Conservation (phyloP, 768 basidiomycete genomes). For the Chalciporus chontae region DNA sequence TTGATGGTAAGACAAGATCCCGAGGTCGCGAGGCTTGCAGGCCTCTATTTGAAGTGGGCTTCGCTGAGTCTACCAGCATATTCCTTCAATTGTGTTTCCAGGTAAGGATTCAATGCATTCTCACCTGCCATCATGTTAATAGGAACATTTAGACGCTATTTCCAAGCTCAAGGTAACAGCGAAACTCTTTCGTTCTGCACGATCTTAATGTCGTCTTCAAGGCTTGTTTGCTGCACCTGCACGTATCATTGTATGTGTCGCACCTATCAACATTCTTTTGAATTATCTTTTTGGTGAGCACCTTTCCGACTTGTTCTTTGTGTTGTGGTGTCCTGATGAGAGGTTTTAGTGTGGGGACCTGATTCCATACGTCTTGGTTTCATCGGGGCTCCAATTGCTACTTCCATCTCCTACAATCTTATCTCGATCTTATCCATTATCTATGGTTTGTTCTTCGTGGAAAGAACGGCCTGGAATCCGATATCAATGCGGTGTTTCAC, state of each 20-base stretch:
- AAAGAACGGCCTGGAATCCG: constrained; percentile 77
- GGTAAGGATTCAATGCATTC: constrained; percentile 23
- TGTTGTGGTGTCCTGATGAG: not conserved
- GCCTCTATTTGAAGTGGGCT: constrained; percentile 70
- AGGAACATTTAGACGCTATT: constrained; percentile 29
- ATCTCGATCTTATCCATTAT: constrained; percentile 55
- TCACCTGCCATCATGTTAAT: not conserved
- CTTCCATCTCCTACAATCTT: constrained; percentile 80
- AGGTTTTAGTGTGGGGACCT: constrained; percentile 70
- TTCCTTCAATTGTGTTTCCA: constrained; percentile 50
- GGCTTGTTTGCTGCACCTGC: constrained; percentile 81
- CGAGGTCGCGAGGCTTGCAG: constrained; percentile 74
- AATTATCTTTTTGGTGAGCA: constrained; percentile 73
- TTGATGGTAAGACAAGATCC: constrained; percentile 73
- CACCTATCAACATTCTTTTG: constrained; percentile 78
- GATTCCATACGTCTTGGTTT: constrained; percentile 72
- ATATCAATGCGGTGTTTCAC: constrained; percentile 62
- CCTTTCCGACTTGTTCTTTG: not conserved
- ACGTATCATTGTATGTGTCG: constrained; percentile 70
- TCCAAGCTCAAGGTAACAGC: constrained; percentile 67
- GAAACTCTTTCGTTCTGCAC: not conserved
- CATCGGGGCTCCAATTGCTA: constrained; percentile 85
- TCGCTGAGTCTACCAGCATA: constrained; percentile 77
- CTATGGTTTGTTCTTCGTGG: constrained; percentile 61
- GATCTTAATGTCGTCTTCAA: constrained; percentile 19